A percentile compares a stretch with the other conserved stretches of the same genome.
Evolutionary conservation across 306 rosid species (phyloP).

Genomic region (Pyrus communis): DNA sequence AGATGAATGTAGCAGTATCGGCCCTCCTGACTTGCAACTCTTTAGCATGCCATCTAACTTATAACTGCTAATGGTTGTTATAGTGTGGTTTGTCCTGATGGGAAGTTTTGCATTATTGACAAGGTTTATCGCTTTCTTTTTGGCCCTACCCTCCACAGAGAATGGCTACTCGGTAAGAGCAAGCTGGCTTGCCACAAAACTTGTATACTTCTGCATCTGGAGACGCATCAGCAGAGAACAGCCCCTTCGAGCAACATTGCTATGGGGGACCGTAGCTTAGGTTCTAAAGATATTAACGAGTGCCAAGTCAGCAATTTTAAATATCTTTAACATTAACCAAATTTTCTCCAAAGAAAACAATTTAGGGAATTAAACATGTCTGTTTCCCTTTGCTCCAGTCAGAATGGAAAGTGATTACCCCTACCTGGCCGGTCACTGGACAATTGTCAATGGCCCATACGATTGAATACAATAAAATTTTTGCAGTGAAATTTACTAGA

Average conservation of each 20-base stretch:
- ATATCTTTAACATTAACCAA: not conserved
- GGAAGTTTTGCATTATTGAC: not conserved
- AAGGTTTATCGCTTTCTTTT: not conserved
- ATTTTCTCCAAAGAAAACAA: not conserved
- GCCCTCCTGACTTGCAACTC: not conserved
- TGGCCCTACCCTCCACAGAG: not conserved
- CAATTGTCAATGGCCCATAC: not conserved
- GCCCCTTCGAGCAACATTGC: not conserved
- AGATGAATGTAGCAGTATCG: not conserved
- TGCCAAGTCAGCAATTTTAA: not conserved
- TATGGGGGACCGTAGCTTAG: not conserved
- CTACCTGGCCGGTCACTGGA: not conserved
- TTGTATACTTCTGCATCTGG: not conserved
- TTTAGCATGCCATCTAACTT: not conserved
- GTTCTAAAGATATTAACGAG: not conserved
- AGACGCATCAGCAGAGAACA: not conserved
- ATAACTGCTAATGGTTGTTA: not conserved
- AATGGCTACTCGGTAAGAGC: not conserved
- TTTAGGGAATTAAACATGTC: not conserved
- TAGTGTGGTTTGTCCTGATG: not conserved
- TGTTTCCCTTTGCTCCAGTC: not conserved
- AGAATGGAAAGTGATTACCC: not conserved
- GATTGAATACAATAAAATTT: not conserved
- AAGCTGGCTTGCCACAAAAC: not conserved
- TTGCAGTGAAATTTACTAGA: not conserved